Evolutionary conservation across 129 eudicot genomes (phyloP), one percentile per base, ranked within the genome.

Genomic region (Flaveria bidentis): DNA sequence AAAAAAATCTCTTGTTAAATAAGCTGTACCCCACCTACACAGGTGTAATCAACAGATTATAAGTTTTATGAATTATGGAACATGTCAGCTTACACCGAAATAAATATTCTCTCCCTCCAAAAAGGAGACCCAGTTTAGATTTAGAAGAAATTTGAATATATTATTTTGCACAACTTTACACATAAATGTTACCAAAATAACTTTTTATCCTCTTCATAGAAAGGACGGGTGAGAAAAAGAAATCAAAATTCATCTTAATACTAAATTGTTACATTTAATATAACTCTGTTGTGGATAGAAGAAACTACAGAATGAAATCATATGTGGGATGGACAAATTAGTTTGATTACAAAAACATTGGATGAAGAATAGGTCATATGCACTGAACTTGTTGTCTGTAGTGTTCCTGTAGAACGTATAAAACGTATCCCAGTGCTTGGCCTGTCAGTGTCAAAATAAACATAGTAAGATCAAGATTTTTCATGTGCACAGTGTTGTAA

Each of bases 1-100:
- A 78, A 95, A 95, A 85, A 95, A 95, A n/a, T 95, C 99, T 76
- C 99, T 83, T 23, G 99, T 95, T 87, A 95, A 79, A 76, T 95
- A 95, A 57, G 99, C 85, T 17, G 73, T 91, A 71, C 97, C 99
- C 99, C 99, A 95, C 92, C 99, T 94, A 78, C 49, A 66, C 52
- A 70, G 28, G 42, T 23, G 58, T 1, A 72, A 76, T 62, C 45
- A 52, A 50, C 46, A 41, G 8, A 20, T 41, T 73, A 62, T 50
- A 72, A 75, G 71, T 44, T 63, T 66, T 41, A 12, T n/a, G 61
- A 67, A 17, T 58, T 42, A 69, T 6, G 45, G 6, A 56, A 41
- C 20, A 45, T 41, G 14, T 20, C 73, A 66, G 55, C 66, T 51
- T 76, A 26, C 78, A n/a, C 72, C 33, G 36, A 64, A 76, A 76